Evolutionary conservation across 805 yeast genomes (phyloP).

Genomic region (Isabelozyma gotoi): DNA sequence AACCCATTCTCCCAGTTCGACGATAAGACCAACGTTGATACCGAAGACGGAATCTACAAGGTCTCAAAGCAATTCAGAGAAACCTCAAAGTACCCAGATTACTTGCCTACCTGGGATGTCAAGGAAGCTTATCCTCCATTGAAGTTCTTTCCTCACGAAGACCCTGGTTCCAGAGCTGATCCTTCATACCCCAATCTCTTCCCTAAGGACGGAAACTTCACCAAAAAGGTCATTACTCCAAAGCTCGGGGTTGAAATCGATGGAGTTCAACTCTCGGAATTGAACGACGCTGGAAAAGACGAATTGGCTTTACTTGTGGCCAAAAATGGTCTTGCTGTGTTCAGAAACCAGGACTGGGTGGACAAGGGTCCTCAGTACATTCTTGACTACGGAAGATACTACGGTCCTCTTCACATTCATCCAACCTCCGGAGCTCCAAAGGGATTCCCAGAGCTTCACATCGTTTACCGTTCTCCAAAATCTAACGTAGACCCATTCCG

Average conservation of each 20-base stretch:
- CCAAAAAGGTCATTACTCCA: constrained; percentile 52
- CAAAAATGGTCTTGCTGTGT: constrained; percentile 64
- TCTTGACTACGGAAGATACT: constrained; percentile 32
- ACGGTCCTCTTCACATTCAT: constrained; percentile 44
- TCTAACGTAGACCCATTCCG: constrained; percentile 11
- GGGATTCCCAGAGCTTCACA: constrained; percentile 27
- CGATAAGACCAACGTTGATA: background rate
- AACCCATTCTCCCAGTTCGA: constrained; percentile 1
- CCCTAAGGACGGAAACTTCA: constrained; percentile 26
- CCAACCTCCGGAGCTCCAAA: constrained; percentile 43
- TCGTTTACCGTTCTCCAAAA: constrained; percentile 24
- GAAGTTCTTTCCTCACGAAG: constrained; percentile 53
- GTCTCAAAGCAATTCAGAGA: constrained; percentile 12
- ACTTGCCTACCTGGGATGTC: constrained; percentile 31
- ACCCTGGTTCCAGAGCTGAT: constrained; percentile 62
- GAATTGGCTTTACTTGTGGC: constrained; percentile 69
- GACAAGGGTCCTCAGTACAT: constrained; percentile 30
- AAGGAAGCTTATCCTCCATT: constrained; percentile 48
- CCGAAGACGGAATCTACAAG: constrained; percentile 11
- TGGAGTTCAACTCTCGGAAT: constrained; percentile 57
- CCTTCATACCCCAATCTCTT: constrained; percentile 50
- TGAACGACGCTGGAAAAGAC: constrained; percentile 55
- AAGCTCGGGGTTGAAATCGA: constrained; percentile 67
- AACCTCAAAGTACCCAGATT: constrained; percentile 21
- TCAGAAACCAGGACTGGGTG: constrained; percentile 64